Evolutionary conservation across 495 filamentous ascomycete genomes (phyloP).

Genomic region (Elasticomyces elasticus): DNA sequence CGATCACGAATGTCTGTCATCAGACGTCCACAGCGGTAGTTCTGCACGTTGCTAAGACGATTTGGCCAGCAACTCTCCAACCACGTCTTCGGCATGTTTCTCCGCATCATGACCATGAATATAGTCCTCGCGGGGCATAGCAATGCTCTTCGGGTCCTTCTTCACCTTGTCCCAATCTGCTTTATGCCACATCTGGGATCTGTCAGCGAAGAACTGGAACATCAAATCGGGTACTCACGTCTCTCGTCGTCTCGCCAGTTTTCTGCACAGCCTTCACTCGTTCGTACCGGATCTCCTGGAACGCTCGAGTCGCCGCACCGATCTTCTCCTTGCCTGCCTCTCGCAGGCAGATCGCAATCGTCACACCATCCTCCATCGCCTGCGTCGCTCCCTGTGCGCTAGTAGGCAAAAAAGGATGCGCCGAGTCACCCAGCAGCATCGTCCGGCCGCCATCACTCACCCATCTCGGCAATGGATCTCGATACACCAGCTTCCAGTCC

Average conservation of each 20-base stretch:
- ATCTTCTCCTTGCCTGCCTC: constrained; percentile 45
- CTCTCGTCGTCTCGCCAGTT: constrained; percentile 21
- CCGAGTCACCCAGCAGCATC: constrained; percentile 58
- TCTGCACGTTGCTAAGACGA: background rate
- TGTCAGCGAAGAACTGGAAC: background rate
- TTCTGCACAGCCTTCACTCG: constrained; percentile 21
- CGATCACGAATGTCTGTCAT: background rate
- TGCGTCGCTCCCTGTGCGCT: constrained; percentile 63
- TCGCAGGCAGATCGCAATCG: constrained; percentile 52
- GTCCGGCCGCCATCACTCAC: constrained; percentile 48
- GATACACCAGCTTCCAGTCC: constrained; percentile 63
- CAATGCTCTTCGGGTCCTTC: constrained; percentile 13
- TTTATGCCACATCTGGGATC: constrained; percentile 20
- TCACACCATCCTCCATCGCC: constrained; percentile 63
- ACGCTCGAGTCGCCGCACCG: constrained; percentile 36
- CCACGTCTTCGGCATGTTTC: constrained; percentile 12
- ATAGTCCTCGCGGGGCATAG: constrained; percentile 19
- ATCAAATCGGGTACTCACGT: constrained; percentile 1
- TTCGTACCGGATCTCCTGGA: constrained; percentile 39
- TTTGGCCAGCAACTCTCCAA: constrained; percentile 4
- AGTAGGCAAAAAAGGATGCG: constrained; percentile 65
- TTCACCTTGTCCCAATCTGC: constrained; percentile 22
- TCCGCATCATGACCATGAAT: constrained; percentile 19
- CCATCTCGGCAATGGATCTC: constrained; percentile 59
- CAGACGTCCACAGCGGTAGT: background rate